phyloP scores from a whole-genome alignment of 2,329 filamentous ascomycete species.

The Neopestalotiopsis rosae region DNA sequence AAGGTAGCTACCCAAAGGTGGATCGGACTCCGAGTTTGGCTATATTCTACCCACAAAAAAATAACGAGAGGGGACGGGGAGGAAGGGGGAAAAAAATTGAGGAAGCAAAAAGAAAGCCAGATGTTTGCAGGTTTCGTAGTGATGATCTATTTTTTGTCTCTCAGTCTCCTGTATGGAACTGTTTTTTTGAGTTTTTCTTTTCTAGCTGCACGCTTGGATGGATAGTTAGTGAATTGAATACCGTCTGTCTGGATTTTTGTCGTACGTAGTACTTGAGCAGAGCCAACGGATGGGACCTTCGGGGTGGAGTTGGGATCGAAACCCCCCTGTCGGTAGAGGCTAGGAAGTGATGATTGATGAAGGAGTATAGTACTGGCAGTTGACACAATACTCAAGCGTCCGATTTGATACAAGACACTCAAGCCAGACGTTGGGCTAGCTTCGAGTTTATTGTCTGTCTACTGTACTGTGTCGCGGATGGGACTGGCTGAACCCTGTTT shows the following conservation, averaged over 20 bases:
- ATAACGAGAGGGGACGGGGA: too few species aligned
- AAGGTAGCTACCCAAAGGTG: conserved; percentile 18
- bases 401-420: conserved; percentile 11
- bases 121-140: neutral
- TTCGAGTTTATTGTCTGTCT: neutral
- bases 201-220: neutral
- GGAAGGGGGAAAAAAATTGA: neutral
- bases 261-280: neutral
- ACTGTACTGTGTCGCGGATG: conserved; percentile 4
- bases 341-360: neutral
- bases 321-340: neutral
- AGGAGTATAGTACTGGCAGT: conserved; percentile 11
- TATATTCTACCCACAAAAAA: conserved; percentile 12
- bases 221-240: neutral
- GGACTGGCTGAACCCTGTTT: conserved; percentile 11
- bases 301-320: neutral
- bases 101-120: neutral
- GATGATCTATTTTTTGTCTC: neutral
- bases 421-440: conserved; percentile 7
- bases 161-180: neutral
- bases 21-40: conserved; percentile 8
- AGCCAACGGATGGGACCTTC: neutral
- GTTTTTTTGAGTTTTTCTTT: neutral
- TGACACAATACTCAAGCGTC: neutral
- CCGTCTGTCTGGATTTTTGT: neutral